phyloP scores from a whole-genome alignment of 495 filamentous ascomycete genomes.

The Penicillium malachiteum region DNA sequence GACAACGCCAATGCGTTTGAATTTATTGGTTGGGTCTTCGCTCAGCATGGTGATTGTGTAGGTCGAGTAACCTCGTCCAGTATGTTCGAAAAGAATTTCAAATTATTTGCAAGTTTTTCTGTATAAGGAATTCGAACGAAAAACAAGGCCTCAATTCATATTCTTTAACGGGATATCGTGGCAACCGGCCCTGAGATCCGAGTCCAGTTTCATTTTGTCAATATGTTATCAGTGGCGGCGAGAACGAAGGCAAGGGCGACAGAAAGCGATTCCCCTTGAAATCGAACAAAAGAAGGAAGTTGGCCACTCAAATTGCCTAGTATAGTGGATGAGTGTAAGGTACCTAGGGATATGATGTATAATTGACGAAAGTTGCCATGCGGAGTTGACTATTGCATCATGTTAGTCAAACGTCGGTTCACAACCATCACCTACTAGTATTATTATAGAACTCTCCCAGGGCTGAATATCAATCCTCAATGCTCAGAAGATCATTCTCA shows the following conservation, averaged over 20 bases:
- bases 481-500: not conserved
- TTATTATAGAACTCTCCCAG: not conserved
- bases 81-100: not conserved
- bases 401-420: not conserved
- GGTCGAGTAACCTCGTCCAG: too few relatives aligned
- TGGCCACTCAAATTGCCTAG: not conserved
- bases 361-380: conserved; percentile 2
- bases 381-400: conserved; percentile 8
- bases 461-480: not conserved
- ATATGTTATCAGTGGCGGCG: conserved; percentile 18
- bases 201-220: conserved; percentile 9
- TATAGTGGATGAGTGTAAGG: not conserved
- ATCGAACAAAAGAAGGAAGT: not conserved
- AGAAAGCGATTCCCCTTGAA: not conserved
- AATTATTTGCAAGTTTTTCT: not conserved
- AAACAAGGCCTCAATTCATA: not conserved
- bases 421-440: not conserved
- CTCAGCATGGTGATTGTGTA: conserved; percentile 20
- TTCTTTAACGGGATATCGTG: conserved; percentile 18
- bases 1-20: conserved; percentile 58
- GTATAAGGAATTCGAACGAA: not conserved
- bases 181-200: conserved; percentile 15
- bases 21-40: conserved; percentile 21
- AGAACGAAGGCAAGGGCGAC: conserved; percentile 4
- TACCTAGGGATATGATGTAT: not conserved